These are phyloP conservation scores for Solanum arcanum DNA, from an alignment of 257 asterid genomes.

Conservation along the genomic window DNA sequence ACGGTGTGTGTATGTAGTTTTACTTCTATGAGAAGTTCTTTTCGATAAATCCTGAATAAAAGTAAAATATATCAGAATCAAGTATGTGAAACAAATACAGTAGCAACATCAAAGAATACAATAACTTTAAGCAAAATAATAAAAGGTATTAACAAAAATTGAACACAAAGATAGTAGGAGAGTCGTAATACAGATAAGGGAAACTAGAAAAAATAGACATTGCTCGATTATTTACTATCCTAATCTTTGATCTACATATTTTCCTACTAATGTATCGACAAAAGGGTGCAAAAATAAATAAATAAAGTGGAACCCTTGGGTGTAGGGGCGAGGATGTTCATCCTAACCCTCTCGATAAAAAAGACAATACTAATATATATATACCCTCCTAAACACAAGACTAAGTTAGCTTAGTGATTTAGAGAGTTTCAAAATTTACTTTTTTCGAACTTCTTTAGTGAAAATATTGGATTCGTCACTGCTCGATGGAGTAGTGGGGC, in stretches of 20 bases:
- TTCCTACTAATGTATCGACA: background rate
- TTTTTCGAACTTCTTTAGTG: background rate
- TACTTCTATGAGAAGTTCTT: background rate
- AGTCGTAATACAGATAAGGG: background rate
- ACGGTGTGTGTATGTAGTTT: background rate
- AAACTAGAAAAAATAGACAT: background rate
- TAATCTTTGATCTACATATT: background rate
- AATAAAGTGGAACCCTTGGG: background rate
- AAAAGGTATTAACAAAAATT: no score
- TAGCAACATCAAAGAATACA: background rate
- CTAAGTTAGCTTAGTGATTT: no score
- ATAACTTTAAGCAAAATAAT: no score
- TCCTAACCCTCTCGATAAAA: background rate
- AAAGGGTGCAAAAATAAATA: background rate
- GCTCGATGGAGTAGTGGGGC: background rate
- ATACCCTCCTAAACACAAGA: no score
- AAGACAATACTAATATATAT: no score
- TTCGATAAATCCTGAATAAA: background rate
- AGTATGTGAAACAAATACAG: no score
- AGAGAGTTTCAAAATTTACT: no score
- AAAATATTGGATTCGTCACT: background rate
- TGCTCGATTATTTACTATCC: background rate
- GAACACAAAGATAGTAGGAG: background rate
- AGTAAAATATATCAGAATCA: background rate
- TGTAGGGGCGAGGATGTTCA: background rate